Evolutionary conservation across 805 yeast species (phyloP).

Genomic region (Starmerella lactis-condensi): DNA sequence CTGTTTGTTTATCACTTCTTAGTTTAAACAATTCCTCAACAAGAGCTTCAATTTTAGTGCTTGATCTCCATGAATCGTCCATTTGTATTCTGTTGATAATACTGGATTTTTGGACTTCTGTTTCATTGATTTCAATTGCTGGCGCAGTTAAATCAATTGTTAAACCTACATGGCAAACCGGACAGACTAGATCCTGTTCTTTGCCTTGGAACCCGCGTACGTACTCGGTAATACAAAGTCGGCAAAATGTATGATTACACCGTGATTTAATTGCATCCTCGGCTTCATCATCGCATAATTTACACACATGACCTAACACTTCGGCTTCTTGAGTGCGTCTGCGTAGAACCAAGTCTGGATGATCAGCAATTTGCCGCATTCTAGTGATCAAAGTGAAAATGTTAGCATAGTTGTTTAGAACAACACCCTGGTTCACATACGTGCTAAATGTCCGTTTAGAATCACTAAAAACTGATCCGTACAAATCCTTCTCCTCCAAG

Average conservation of each 20-base stretch:
- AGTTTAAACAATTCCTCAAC: conserved; percentile 80
- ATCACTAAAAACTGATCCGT: conserved; percentile 72
- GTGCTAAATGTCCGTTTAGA: conserved; percentile 74
- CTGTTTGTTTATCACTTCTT: conserved; percentile 70
- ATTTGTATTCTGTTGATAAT: conserved; percentile 77
- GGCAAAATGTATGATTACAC: conserved; percentile 85
- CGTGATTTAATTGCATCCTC: conserved; percentile 91
- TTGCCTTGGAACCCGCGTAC: conserved; percentile 54
- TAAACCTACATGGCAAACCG: conserved; percentile 86
- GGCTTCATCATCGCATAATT: conserved; percentile 91
- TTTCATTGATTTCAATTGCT: conserved; percentile 30
- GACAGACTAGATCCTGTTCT: conserved; percentile 52
- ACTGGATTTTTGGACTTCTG: conserved; percentile 32
- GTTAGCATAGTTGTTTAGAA: conserved; percentile 87
- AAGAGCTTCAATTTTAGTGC: conserved; percentile 90
- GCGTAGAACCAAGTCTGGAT: conserved; percentile 83
- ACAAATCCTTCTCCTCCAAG: conserved; percentile 86
- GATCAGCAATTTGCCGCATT: conserved; percentile 96
- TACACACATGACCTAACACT: conserved; percentile 57
- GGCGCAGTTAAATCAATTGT: conserved; percentile 82
- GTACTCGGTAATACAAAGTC: conserved; percentile 82
- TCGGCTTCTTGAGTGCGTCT: conserved; percentile 26
- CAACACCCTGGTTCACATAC: conserved; percentile 91
- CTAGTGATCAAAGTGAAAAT: conserved; percentile 89
- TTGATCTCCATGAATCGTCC: conserved; percentile 75